Evolutionary conservation across 305 asterid genomes (phyloP).

Genomic region (Ilex paraguariensis): DNA sequence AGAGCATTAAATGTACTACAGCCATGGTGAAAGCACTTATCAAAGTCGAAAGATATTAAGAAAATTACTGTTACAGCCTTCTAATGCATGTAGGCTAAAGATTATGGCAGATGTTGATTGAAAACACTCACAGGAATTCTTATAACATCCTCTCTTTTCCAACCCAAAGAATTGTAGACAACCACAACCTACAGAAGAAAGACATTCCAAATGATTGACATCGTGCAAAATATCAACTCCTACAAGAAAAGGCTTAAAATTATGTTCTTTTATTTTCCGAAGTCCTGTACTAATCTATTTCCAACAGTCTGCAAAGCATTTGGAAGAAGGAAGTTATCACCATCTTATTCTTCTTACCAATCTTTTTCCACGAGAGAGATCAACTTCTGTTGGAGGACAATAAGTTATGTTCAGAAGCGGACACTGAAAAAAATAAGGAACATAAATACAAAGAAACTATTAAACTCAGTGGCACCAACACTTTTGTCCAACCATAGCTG

Average conservation of each 20-base stretch:
- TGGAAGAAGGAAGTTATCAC: neutral
- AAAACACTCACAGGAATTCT: constrained; percentile 80
- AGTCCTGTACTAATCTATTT: neutral
- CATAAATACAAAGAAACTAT: too few relatives aligned
- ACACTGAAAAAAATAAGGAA: constrained; percentile 48
- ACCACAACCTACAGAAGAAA: constrained; percentile 54
- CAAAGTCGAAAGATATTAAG: too few relatives aligned
- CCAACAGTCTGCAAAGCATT: neutral
- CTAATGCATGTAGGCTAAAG: too few relatives aligned
- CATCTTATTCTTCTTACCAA: constrained; percentile 41
- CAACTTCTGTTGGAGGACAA: constrained; percentile 86
- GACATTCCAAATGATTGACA: neutral
- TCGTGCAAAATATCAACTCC: too few relatives aligned
- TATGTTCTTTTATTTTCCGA: too few relatives aligned
- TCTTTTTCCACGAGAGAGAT: constrained; percentile 56
- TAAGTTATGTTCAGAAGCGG: constrained; percentile 87
- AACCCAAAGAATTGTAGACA: constrained; percentile 86
- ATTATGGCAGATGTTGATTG: neutral
- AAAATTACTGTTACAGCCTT: too few relatives aligned
- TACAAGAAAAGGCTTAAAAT: too few relatives aligned
- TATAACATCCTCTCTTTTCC: constrained; percentile 78
- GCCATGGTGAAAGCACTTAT: too few relatives aligned
- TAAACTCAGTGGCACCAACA: too few relatives aligned
- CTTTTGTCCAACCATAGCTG: too few relatives aligned
- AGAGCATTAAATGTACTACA: too few relatives aligned